Base-by-base conservation (phyloP, 2,329 filamentous ascomycete genomes). In the Xylariaceae sp. region DNA sequence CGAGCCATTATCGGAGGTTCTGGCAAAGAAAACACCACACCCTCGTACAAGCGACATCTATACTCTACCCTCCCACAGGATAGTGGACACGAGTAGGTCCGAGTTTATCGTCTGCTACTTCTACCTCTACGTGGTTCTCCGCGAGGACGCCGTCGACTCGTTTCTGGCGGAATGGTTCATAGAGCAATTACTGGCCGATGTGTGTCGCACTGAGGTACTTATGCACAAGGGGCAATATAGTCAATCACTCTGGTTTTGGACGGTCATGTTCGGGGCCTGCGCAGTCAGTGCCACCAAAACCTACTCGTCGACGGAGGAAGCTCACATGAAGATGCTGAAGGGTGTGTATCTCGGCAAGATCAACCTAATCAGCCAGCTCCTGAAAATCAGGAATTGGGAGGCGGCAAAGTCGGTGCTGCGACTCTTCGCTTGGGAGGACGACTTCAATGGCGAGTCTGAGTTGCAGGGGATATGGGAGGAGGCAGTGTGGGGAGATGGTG, bases 41-140 rank as follows among this genome's bases (percentile, higher is more conserved):
- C 50, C 62, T 31, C 60, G 58, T 9, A 59, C 52, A 6, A 49
- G 48, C 44, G 53, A 59, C 44, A 46, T 57, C 41, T 51, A 53
- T 40, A 50, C 42, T 31, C 27, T 52, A 27, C 54, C 51, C n/a
- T 52, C 58, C 27, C 54, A 53, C 29, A 47, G 59, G 30, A 59
- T 66, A n/a, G 65, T 70, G 31, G 67, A 69, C 54, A 58, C 70
- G 51, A 76, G 73, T 58, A 70, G 74, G 46, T 73, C 72, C 39
- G 73, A 72, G 51, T 76, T 75, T 63, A 74, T 76, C 51, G 72
- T 74, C 41, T 75, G 73, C 35, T 76, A 76, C 62, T 74, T 76
- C 63, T 76, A 76, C 62, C 69, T 76, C 42, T 72, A 73, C 65
- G 71, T 74, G 46, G 74, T 76, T 56, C 63, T 76, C 54, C 73